These are phyloP conservation scores for Globisporangium okanoganense DNA, from an alignment of 352 stramenopile species.

Conservation along the genomic window DNA sequence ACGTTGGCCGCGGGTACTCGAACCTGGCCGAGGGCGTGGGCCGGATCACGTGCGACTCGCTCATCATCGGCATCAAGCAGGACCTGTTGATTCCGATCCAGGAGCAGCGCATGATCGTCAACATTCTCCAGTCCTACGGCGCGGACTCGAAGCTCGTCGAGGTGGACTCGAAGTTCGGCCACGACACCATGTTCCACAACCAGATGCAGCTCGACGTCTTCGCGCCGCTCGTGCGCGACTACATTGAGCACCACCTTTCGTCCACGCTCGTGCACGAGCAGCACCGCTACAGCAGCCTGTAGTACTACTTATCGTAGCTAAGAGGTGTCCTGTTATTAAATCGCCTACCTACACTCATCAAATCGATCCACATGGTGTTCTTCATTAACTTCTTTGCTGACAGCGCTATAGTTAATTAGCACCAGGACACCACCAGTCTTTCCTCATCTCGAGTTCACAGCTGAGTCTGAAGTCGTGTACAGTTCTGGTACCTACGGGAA, in stretches of 20 bases:
- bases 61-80: conserved; percentile 82
- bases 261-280: conserved; percentile 56
- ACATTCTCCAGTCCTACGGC: conserved; percentile 80
- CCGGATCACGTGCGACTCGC: conserved; percentile 56
- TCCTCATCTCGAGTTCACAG: too few relatives aligned
- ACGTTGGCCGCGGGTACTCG: conserved; percentile 60
- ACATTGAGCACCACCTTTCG: conserved; percentile 60
- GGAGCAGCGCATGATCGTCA: conserved; percentile 74
- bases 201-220: conserved; percentile 83
- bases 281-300: conserved; percentile 67
- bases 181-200: conserved; percentile 85
- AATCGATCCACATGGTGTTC: too few relatives aligned
- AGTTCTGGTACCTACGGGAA: too few relatives aligned
- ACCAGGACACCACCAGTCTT: too few relatives aligned
- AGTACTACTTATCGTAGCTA: too few relatives aligned
- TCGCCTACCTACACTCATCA: too few relatives aligned
- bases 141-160: conserved; percentile 58
- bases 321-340: too few relatives aligned
- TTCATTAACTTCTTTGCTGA: too few relatives aligned
- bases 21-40: conserved; percentile 74
- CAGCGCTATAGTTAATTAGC: too few relatives aligned
- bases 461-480: too few relatives aligned
- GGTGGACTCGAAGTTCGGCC: conserved; percentile 83
- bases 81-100: conserved; percentile 83
- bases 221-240: conserved; percentile 59